Conservation (phyloP, 495 filamentous ascomycete species). For the Xylaria nigripes region DNA sequence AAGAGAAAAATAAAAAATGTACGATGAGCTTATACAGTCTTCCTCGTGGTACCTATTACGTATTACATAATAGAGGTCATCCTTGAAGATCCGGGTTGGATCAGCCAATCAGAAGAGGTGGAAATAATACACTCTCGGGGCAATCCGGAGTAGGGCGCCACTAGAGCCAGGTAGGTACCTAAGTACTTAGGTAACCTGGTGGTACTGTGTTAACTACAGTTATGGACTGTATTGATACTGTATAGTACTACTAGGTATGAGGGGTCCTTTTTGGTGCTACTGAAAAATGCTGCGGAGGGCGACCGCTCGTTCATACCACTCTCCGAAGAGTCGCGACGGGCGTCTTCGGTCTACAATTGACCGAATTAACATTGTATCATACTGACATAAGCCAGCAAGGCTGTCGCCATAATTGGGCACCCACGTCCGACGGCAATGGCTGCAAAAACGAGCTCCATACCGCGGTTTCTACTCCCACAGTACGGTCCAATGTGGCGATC, state of each 20-base stretch:
- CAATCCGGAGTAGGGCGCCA: conserved; percentile 12
- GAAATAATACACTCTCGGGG: conserved; percentile 27
- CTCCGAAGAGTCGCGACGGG: neutral
- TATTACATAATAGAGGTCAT: neutral
- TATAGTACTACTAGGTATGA: too few species aligned
- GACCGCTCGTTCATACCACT: too few species aligned
- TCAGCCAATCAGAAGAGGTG: conserved; percentile 14
- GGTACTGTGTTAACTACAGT: too few species aligned
- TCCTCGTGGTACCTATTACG: neutral
- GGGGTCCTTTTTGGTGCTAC: too few species aligned
- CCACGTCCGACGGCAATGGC: conserved; percentile 20
- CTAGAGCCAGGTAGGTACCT: neutral
- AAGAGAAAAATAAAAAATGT: conserved; percentile 21
- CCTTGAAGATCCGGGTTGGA: conserved; percentile 7
- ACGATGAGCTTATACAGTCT: conserved; percentile 7
- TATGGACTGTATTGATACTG: too few species aligned
- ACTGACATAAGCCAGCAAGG: neutral
- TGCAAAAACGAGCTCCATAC: conserved; percentile 35
- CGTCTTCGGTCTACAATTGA: too few species aligned
- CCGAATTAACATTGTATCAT: neutral
- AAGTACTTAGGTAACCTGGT: too few species aligned
- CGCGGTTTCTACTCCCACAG: conserved; percentile 48
- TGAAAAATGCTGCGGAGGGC: too few species aligned
- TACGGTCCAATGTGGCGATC: conserved; percentile 39
- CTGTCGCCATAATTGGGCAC: neutral